phyloP scores from a whole-genome alignment of 305 asterid species.

The Andrographis paniculata region DNA sequence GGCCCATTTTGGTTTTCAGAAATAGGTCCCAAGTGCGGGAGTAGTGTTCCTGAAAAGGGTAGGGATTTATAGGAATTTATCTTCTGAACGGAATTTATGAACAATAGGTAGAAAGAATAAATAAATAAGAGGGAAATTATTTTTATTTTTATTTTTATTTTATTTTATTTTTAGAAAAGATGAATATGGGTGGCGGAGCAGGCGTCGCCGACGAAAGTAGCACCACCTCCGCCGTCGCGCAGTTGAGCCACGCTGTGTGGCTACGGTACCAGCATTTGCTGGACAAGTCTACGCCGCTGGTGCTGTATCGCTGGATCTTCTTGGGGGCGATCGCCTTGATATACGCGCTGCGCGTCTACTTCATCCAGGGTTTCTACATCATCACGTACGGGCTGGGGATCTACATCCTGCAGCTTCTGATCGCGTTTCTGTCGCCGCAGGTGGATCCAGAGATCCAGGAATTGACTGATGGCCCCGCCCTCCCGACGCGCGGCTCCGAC shows the following conservation, averaged over 20 bases:
- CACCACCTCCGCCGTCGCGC: slow-evolving; percentile 38
- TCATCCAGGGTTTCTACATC: slow-evolving; percentile 81
- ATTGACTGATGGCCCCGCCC: slow-evolving; percentile 50
- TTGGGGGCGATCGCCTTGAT: slow-evolving; percentile 42
- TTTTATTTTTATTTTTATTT: too few relatives aligned
- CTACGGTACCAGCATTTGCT: slow-evolving; percentile 73
- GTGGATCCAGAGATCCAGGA: slow-evolving; percentile 87
- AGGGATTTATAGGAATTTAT: too few relatives aligned
- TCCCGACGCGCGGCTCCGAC: slow-evolving; percentile 88
- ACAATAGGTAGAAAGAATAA: too few relatives aligned
- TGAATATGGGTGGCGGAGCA: slow-evolving; percentile 70
- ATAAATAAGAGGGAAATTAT: too few relatives aligned
- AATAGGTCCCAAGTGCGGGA: too few relatives aligned
- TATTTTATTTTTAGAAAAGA: slow-evolving; percentile 4
- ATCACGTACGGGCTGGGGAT: slow-evolving; percentile 87
- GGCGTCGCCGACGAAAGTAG: slow-evolving; percentile 39
- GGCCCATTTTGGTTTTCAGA: too few relatives aligned
- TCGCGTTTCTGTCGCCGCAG: slow-evolving; percentile 92
- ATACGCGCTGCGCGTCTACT: slow-evolving; percentile 63
- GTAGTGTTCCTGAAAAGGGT: too few relatives aligned
- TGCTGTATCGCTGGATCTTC: slow-evolving; percentile 76
- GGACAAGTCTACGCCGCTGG: slow-evolving; percentile 81
- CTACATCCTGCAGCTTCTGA: slow-evolving; percentile 78
- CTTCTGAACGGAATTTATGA: too few relatives aligned
- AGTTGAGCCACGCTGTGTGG: slow-evolving; percentile 42